Evolutionary conservation across 2,329 filamentous ascomycete genomes (phyloP).

Genomic region (Escovopsis sp.): DNA sequence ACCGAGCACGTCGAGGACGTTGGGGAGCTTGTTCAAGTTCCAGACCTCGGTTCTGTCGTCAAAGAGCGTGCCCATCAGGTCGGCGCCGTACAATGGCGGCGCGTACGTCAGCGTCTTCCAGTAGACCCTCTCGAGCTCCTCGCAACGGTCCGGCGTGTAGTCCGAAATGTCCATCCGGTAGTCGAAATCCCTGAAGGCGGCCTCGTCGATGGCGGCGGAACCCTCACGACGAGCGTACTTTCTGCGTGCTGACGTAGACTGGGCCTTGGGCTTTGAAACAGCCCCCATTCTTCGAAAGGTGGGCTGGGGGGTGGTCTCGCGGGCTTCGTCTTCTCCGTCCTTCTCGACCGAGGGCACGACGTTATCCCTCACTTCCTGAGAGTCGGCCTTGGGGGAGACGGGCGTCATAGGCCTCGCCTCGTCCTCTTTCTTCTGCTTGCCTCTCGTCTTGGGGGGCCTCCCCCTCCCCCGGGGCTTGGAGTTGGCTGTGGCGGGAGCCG

Average conservation of each 20-base stretch:
- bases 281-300: slow-evolving; percentile 33
- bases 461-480: slow-evolving; percentile 27
- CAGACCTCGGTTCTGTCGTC: slow-evolving; percentile 69
- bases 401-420: slow-evolving; percentile 45
- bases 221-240: slow-evolving; percentile 73
- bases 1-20: slow-evolving; percentile 82
- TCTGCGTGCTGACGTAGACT: slow-evolving; percentile 72
- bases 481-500: slow-evolving; percentile 15
- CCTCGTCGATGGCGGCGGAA: slow-evolving; percentile 71
- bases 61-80: slow-evolving; percentile 91
- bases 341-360: slow-evolving; percentile 35
- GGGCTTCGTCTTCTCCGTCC: slow-evolving; percentile 24
- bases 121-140: slow-evolving; percentile 86
- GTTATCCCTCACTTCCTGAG: slow-evolving; percentile 15
- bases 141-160: slow-evolving; percentile 80
- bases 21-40: slow-evolving; percentile 92
- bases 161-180: slow-evolving; percentile 80
- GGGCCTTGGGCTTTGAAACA: slow-evolving; percentile 41
- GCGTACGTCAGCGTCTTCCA: slow-evolving; percentile 97
- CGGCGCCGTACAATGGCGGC: slow-evolving; percentile 85
- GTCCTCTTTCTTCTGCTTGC: slow-evolving; percentile 24
- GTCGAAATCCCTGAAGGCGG: slow-evolving; percentile 79
- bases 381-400: slow-evolving; percentile 34
- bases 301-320: slow-evolving; percentile 28
- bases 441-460: slow-evolving; percentile 23